These are phyloP conservation scores for Ganoderma multipileum DNA, from an alignment of 1,284 basidiomycete species.

Conservation along the genomic window DNA sequence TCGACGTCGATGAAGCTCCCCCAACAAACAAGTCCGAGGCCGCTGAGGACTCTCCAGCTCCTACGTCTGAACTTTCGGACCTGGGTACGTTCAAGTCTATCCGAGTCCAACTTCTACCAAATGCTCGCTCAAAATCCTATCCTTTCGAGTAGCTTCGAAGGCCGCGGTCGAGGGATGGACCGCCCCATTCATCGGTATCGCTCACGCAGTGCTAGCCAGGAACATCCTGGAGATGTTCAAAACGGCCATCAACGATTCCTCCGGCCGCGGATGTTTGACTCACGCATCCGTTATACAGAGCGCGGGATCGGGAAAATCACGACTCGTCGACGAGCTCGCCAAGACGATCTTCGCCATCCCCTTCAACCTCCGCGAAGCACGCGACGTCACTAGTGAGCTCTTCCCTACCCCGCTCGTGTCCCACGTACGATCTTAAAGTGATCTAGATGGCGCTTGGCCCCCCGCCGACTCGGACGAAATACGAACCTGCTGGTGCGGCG, in stretches of 20 bases:
- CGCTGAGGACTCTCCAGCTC: too few relatives aligned
- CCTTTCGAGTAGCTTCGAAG: not conserved
- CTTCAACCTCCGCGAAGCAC: slow-evolving; percentile 32
- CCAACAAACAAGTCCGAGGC: not conserved
- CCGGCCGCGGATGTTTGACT: not conserved
- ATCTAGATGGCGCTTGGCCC: not conserved
- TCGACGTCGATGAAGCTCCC: not conserved
- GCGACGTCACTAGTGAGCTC: not conserved
- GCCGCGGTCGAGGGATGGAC: not conserved
- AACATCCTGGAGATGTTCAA: not conserved
- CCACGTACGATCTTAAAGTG: not conserved
- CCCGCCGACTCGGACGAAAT: not conserved
- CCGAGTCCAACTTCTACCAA: too few relatives aligned
- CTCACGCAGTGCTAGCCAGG: not conserved
- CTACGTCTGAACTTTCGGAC: not conserved
- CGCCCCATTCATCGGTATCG: not conserved
- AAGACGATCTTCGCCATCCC: slow-evolving; percentile 51
- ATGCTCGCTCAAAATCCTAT: too few relatives aligned
- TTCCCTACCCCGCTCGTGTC: not conserved
- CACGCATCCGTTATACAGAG: slow-evolving; percentile 27
- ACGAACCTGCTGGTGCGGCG: not conserved
- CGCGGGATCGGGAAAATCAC: slow-evolving; percentile 45
- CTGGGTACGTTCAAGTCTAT: not conserved
- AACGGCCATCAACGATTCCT: too few relatives aligned
- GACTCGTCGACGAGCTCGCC: slow-evolving; percentile 58